These are phyloP conservation scores for Clonostachys sp. DNA, from an alignment of 2,329 filamentous ascomycete species.

Conservation along the genomic window DNA sequence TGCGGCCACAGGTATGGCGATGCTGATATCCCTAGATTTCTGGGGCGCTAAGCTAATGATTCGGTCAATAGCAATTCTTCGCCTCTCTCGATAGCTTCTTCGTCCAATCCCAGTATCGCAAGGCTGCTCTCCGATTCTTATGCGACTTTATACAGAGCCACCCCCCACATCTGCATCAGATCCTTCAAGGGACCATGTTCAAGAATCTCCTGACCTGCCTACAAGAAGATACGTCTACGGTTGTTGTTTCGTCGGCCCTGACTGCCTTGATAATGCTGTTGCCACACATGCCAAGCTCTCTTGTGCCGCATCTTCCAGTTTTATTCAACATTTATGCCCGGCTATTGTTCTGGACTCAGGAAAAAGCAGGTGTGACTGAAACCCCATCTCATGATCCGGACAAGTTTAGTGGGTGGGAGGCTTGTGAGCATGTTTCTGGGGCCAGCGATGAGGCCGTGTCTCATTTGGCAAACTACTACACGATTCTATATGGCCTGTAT, in stretches of 20 bases:
- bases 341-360: slow-evolving; percentile 72
- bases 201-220: slow-evolving; percentile 68
- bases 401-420: slow-evolving; percentile 52
- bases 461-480: slow-evolving; percentile 72
- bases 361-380: slow-evolving; percentile 22
- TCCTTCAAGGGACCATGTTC: slow-evolving; percentile 69
- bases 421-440: slow-evolving; percentile 55
- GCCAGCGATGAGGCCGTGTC: slow-evolving; percentile 58
- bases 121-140: slow-evolving; percentile 61
- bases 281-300: slow-evolving; percentile 71
- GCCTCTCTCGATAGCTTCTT: slow-evolving; percentile 61
- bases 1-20: slow-evolving; percentile 49
- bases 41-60: not conserved
- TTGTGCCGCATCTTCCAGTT: slow-evolving; percentile 64
- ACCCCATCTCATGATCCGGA: slow-evolving; percentile 32
- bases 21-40: not conserved
- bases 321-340: slow-evolving; percentile 80
- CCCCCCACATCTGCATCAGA: slow-evolving; percentile 73
- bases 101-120: slow-evolving; percentile 57
- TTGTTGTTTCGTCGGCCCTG: slow-evolving; percentile 69
- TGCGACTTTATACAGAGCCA: slow-evolving; percentile 70
- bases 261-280: slow-evolving; percentile 77
- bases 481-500: slow-evolving; percentile 77
- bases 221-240: slow-evolving; percentile 73
- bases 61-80: slow-evolving; percentile 54